Conservation (phyloP, 2,329 filamentous ascomycete species). For the Paracoccidioides brasiliensis region DNA sequence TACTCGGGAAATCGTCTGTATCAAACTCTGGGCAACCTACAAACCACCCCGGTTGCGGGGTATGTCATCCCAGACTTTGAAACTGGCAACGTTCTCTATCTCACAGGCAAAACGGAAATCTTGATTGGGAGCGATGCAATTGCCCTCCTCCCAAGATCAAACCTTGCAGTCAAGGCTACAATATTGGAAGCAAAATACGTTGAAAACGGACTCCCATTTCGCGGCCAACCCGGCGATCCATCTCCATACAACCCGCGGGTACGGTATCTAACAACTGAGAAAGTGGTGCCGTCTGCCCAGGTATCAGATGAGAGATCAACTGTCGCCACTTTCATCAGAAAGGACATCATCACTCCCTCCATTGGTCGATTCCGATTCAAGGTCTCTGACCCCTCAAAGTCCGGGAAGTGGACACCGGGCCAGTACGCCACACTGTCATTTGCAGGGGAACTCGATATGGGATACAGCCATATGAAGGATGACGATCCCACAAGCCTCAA, state of each 20-base stretch:
- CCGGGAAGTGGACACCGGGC: constrained; percentile 49
- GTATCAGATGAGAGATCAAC: constrained; percentile 12
- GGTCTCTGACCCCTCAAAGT: constrained; percentile 25
- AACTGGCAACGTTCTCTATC: constrained; percentile 59
- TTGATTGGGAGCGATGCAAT: constrained; percentile 52
- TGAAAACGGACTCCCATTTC: constrained; percentile 52
- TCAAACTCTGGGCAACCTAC: constrained; percentile 68
- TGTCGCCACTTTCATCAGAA: constrained; percentile 45
- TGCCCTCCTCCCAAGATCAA: constrained; percentile 52
- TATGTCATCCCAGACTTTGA: constrained; percentile 62
- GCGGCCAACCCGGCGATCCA: constrained; percentile 43
- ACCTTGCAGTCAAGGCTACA: constrained; percentile 57
- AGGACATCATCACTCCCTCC: constrained; percentile 49
- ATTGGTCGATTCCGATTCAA: constrained; percentile 54
- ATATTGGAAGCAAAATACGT: constrained; percentile 52
- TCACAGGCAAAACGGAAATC: constrained; percentile 56
- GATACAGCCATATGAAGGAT: constrained; percentile 74
- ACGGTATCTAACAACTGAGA: constrained; percentile 51
- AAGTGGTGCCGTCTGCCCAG: constrained; percentile 13
- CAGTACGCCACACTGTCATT: constrained; percentile 72
- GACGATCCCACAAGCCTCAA: constrained; percentile 68
- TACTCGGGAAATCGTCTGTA: constrained; percentile 77
- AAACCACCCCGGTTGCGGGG: constrained; percentile 52
- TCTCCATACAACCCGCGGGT: constrained; percentile 73
- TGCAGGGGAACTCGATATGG: constrained; percentile 51